Base-by-base conservation (phyloP, 208 protist species). In the Leishmania major region DNA sequence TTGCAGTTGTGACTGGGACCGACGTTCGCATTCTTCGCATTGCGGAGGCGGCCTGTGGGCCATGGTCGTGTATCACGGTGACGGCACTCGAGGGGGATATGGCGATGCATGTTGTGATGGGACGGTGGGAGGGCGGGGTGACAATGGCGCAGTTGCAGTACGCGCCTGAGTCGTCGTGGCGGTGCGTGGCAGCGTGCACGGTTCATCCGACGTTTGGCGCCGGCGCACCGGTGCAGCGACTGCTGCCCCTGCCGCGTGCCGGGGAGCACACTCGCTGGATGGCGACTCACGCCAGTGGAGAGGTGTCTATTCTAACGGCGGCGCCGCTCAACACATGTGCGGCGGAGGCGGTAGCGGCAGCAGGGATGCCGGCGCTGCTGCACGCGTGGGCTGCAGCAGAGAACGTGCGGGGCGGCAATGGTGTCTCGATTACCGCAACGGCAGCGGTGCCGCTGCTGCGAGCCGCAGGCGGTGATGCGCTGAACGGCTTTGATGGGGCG, bases 401-500 rank as follows among this genome's bases (percentile, higher is more conserved):
- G 35, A 49, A 72, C 40, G 25, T 45, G 67, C 67, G 4, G 67
- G 67, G 67, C 22, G 67, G 67, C 43, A 72, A 17, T 49, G 67
- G 40, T 6, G 49, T 45, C 28, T 37, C 59, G 25, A 2, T 77
- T 17, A 64, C 35, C 31, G 35, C 74, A 15, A 62, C 74, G 35
- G 35, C 37, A 28, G 49, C 37, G 19, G 74, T 77, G 55, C 74
- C 74, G 55, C 49, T 77, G 13, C 53, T 77, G 74, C 76, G 76
- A 35, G 76, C 70, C 22, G 25, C 40, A 45, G 55, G 57, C 11
- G 77, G 78, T 45, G 78, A 79, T 79, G 31, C 60, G 70, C 83
- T n/a, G 59, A 79, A 79, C 67, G 83, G 78, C 62, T 86, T 86
- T 57, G 83, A 86, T 78, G 83, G 78, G 22, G 83, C 83, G 2